A percentile compares a stretch with the other conserved stretches of the same genome.
Conservation (phyloP, 2,329 filamentous ascomycete species). For the Cladophialophora immunda region DNA sequence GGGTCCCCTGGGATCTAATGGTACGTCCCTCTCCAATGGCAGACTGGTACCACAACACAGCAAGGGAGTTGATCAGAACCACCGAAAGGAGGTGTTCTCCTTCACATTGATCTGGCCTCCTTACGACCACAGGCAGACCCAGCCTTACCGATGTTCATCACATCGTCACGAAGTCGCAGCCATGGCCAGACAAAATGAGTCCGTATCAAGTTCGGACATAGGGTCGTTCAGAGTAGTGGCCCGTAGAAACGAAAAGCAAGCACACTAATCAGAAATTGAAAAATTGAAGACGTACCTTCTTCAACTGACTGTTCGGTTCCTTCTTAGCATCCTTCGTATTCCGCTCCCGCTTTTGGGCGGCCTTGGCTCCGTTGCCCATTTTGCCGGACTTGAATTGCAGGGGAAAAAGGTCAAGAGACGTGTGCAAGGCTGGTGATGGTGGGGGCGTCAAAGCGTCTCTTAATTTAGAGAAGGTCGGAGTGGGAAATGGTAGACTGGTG, state of each 20-base stretch:
- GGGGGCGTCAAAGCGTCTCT: neutral
- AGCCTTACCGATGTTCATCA: neutral
- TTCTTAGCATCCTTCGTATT: constrained; percentile 69
- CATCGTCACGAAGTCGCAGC: neutral
- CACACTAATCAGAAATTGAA: neutral
- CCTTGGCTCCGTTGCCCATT: constrained; percentile 64
- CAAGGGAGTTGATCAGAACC: neutral
- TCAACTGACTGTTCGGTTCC: constrained; percentile 70
- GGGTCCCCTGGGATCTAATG: neutral
- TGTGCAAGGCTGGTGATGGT: neutral
- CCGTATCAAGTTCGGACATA: neutral
- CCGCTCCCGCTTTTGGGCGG: constrained; percentile 76
- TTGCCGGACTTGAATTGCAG: constrained; percentile 8
- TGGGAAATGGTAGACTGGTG: neutral
- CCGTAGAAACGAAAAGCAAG: neutral
- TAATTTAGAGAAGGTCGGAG: neutral
- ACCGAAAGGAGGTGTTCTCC: neutral
- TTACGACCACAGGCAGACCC: neutral
- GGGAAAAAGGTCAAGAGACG: neutral
- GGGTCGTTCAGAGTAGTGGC: neutral
- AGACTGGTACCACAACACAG: neutral
- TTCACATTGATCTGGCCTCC: neutral
- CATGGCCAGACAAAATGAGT: neutral
- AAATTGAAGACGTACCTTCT: constrained; percentile 63
- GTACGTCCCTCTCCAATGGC: neutral